Evolutionary conservation across 2,329 filamentous ascomycete species (phyloP).

Genomic region (Neopestalotiopsis rosae): DNA sequence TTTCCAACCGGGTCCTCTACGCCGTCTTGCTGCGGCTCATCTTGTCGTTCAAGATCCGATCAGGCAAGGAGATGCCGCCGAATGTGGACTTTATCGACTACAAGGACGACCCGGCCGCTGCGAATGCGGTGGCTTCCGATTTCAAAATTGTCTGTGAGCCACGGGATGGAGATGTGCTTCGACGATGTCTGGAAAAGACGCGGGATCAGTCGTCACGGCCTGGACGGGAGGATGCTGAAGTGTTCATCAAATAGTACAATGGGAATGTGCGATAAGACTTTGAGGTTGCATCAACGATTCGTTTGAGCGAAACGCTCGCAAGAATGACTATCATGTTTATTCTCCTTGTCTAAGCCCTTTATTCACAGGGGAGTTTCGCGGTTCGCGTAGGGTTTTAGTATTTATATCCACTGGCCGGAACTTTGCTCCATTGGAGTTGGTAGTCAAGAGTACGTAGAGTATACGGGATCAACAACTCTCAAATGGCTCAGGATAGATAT

Average conservation of each 20-base stretch:
- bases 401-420: no score
- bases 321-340: no score
- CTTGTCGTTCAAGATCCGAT: slow-evolving; percentile 23
- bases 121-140: slow-evolving; percentile 2
- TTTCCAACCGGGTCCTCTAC: slow-evolving; percentile 29
- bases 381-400: no score
- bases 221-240: background rate
- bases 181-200: background rate
- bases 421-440: no score
- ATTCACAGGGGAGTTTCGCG: no score
- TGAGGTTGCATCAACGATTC: no score
- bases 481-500: no score
- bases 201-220: background rate
- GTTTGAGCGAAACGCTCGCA: no score
- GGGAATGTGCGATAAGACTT: no score
- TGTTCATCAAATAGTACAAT: background rate
- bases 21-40: slow-evolving; percentile 28
- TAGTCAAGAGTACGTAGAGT: no score
- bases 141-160: slow-evolving; percentile 12
- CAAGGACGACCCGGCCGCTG: slow-evolving; percentile 21
- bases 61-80: slow-evolving; percentile 18
- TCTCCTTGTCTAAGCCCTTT: no score
- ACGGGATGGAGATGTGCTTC: background rate
- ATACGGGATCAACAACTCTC: no score
- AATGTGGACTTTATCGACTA: slow-evolving; percentile 25